Evolutionary conservation across 352 stramenopile genomes (phyloP).

Genomic region (Globisporangium nunn): DNA sequence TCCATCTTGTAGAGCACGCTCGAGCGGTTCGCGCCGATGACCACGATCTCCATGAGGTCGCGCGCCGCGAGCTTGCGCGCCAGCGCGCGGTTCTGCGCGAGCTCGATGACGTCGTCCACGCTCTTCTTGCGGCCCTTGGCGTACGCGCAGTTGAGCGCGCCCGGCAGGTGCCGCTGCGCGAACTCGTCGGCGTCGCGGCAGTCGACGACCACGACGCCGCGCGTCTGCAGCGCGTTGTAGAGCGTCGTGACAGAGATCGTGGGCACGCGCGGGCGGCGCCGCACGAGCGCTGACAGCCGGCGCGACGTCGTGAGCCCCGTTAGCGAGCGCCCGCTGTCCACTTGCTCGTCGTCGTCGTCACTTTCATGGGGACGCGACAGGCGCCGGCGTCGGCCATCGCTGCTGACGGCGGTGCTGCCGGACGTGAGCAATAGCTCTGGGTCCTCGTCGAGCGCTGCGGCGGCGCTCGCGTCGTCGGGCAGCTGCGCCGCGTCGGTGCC

Average conservation of each 20-base stretch:
- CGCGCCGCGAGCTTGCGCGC: constrained; percentile 35
- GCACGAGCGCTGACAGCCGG: constrained; percentile 20
- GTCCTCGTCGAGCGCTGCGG: constrained; percentile 1
- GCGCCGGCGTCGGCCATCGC: neutral
- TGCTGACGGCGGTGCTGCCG: constrained; percentile 5
- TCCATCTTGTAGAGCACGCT: constrained; percentile 53
- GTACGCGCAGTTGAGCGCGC: constrained; percentile 48
- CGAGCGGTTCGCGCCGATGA: constrained; percentile 51
- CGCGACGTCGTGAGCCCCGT: constrained; percentile 21
- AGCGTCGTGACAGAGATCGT: constrained; percentile 56
- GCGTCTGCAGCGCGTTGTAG: constrained; percentile 71
- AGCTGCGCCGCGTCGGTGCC: neutral
- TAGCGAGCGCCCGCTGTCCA: constrained; percentile 8
- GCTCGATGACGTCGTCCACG: constrained; percentile 49
- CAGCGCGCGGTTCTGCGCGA: constrained; percentile 25
- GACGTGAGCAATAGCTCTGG: constrained; percentile 6
- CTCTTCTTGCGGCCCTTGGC: constrained; percentile 22
- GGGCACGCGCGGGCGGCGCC: constrained; percentile 30
- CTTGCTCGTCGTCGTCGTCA: constrained; percentile 1
- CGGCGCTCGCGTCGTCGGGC: neutral
- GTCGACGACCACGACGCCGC: constrained; percentile 57
- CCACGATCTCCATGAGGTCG: constrained; percentile 69
- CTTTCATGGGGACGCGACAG: neutral
- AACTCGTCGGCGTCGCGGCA: constrained; percentile 53
- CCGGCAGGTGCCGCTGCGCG: constrained; percentile 27